Conservation (phyloP, 73 alveolate species). For the Paramecium sonneborni region DNA sequence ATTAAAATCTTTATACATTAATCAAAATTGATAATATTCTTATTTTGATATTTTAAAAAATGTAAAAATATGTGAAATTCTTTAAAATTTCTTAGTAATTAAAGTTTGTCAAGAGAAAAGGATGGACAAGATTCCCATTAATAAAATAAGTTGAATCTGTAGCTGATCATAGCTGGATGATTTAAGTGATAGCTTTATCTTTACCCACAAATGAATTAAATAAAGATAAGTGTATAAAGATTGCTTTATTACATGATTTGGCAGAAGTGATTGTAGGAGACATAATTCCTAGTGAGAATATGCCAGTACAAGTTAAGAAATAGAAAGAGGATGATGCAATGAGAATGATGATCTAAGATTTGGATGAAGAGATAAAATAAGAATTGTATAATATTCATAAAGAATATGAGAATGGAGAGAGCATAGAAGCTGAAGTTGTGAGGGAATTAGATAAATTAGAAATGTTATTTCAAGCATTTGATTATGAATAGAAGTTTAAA, state of each 20-base stretch:
- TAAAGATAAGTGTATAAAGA: slow-evolving; percentile 60
- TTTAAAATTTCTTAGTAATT: slow-evolving; percentile 33
- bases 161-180: slow-evolving; percentile 67
- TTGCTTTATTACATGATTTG: slow-evolving; percentile 71
- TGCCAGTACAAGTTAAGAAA: slow-evolving; percentile 57
- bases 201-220: slow-evolving; percentile 38
- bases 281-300: slow-evolving; percentile 68
- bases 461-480: slow-evolving; percentile 12
- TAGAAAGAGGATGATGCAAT: slow-evolving; percentile 64
- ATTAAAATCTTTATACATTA: no score
- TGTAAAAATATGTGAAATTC: slow-evolving; percentile 21
- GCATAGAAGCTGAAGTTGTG: slow-evolving; percentile 4
- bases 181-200: slow-evolving; percentile 39
- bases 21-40: no score
- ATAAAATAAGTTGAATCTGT: slow-evolving; percentile 55
- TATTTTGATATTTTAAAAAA: no score
- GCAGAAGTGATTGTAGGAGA: slow-evolving; percentile 74
- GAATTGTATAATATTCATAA: slow-evolving; percentile 64
- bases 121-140: slow-evolving; percentile 59
- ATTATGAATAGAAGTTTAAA: slow-evolving; percentile 12
- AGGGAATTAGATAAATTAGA: slow-evolving; percentile 42
- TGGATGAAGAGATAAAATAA: slow-evolving; percentile 56
- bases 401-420: slow-evolving; percentile 33
- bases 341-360: not conserved
- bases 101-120: slow-evolving; percentile 49